Evolutionary conservation across 1,284 basidiomycete species (phyloP).

Genomic region (Trichosporon sp.): DNA sequence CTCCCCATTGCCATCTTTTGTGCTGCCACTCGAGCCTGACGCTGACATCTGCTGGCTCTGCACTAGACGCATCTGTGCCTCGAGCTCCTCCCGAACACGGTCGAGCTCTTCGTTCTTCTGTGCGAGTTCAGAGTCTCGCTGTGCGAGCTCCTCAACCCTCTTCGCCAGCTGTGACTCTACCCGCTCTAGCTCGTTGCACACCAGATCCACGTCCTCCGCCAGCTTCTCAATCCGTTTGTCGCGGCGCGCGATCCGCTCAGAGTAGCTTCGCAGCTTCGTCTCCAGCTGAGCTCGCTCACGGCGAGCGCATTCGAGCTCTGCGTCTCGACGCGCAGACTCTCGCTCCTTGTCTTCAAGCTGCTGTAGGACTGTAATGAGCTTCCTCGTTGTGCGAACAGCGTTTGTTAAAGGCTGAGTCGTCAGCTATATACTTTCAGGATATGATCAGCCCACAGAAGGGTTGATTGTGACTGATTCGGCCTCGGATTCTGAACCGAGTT

Average conservation of each 20-base stretch:
- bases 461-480: background rate
- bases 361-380: background rate
- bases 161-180: no score
- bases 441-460: background rate
- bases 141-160: background rate
- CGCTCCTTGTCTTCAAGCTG: background rate
- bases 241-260: background rate
- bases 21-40: no score
- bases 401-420: background rate
- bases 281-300: background rate
- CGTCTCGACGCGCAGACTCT: background rate
- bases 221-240: background rate
- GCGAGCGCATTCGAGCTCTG: background rate
- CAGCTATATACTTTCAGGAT: background rate
- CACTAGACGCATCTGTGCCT: background rate
- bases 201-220: no score
- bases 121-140: background rate
- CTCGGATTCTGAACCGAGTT: background rate
- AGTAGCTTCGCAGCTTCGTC: background rate
- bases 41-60: background rate
- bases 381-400: background rate
- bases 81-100: no score
- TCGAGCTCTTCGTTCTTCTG: background rate
- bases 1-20: no score
- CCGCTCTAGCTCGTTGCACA: no score